These are phyloP conservation scores for Butyriboletus appendiculatus DNA, from an alignment of 1,284 basidiomycete genomes.

Conservation along the genomic window DNA sequence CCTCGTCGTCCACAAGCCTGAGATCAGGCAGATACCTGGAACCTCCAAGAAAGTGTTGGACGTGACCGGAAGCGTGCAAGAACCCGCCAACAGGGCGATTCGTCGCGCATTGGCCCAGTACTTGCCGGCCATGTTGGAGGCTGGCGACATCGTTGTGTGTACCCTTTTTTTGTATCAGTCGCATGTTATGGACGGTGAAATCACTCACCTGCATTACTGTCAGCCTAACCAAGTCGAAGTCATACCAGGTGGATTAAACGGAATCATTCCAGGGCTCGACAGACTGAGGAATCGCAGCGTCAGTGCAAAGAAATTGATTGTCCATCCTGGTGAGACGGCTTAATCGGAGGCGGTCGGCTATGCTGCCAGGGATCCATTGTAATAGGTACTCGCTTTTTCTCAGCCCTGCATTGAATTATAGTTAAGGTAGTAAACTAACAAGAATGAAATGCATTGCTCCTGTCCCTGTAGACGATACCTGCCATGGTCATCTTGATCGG, in stretches of 20 bases:
- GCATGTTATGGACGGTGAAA: neutral
- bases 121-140: constrained; percentile 18
- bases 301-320: constrained; percentile 23
- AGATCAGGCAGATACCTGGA: constrained; percentile 11
- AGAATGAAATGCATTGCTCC: neutral
- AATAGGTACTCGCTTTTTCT: neutral
- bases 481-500: neutral
- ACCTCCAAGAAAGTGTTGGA: constrained; percentile 19
- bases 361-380: neutral
- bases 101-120: constrained; percentile 15
- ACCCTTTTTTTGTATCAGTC: neutral
- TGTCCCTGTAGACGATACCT: neutral
- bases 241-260: constrained; percentile 24
- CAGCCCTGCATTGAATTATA: neutral
- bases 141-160: constrained; percentile 26
- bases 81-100: constrained; percentile 13
- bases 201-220: neutral
- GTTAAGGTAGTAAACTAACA: neutral
- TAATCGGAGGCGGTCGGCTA: neutral
- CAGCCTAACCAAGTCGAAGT: constrained; percentile 28
- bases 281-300: constrained; percentile 27
- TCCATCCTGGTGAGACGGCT: constrained; percentile 17
- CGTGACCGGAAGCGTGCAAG: constrained; percentile 10
- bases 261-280: constrained; percentile 20
- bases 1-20: neutral